Conservation (phyloP, 2,329 filamentous ascomycete genomes). For the Diaporthe velutina region DNA sequence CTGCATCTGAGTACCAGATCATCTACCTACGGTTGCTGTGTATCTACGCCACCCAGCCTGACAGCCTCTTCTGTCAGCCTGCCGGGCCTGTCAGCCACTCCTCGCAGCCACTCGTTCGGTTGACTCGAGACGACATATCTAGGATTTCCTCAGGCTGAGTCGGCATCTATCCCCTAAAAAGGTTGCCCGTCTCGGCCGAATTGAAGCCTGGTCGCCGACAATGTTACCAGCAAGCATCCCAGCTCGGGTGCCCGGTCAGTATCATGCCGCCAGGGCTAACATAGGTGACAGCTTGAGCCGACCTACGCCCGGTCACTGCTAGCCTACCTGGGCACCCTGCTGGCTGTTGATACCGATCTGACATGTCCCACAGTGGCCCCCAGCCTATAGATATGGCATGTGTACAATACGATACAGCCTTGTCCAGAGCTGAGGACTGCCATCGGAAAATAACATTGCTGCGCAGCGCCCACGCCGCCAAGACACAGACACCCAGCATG, state of each 20-base stretch:
- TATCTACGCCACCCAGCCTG: background rate
- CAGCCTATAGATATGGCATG: background rate
- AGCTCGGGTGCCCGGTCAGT: constrained; percentile 10
- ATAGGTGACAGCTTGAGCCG: constrained; percentile 11
- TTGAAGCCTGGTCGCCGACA: background rate
- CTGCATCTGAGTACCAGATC: too few species aligned
- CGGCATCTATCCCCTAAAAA: background rate
- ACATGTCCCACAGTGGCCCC: background rate
- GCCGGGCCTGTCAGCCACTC: constrained; percentile 7
- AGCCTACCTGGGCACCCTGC: background rate
- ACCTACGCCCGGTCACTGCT: background rate
- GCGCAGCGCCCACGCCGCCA: constrained; percentile 3
- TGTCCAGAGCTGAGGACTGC: background rate
- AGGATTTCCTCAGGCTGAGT: background rate
- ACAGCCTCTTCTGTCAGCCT: too few species aligned
- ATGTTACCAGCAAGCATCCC: background rate
- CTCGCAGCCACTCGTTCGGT: background rate
- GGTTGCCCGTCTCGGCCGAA: constrained; percentile 19
- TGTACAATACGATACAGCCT: background rate
- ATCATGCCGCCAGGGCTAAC: constrained; percentile 1
- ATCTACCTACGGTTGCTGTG: background rate
- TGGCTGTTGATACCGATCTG: too few species aligned
- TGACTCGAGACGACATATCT: constrained; percentile 3
- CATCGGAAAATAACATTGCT: background rate
- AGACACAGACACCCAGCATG: background rate